Percentiles rank a stretch among this genome's conserved stretches.
Evolutionary conservation across 2,329 filamentous ascomycete genomes (phyloP).

Genomic region (Xylaria sp.): DNA sequence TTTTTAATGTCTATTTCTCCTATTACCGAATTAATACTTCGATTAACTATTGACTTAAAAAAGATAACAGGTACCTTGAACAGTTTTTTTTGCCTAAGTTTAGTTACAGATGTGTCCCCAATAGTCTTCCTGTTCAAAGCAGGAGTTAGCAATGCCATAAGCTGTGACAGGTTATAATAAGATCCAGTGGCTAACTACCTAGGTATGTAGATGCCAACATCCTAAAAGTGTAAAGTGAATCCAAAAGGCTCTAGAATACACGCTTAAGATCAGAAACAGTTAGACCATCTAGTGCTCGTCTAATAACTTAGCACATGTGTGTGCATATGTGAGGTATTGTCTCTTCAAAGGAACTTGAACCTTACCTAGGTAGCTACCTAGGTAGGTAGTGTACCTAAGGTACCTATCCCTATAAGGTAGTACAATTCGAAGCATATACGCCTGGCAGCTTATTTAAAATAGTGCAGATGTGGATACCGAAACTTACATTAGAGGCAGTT

Average conservation of each 20-base stretch:
- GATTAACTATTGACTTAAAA: not conserved
- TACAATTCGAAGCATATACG: no score
- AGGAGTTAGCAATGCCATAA: not conserved
- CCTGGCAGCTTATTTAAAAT: no score
- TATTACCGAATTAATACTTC: not conserved
- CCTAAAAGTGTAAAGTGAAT: not conserved
- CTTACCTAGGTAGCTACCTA: no score
- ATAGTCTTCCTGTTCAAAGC: slow-evolving; percentile 59
- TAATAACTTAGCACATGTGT: no score
- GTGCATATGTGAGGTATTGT: no score
- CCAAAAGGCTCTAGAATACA: not conserved
- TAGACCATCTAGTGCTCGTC: no score
- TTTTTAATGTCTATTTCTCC: slow-evolving; percentile 73
- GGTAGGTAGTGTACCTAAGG: no score
- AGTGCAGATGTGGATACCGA: no score
- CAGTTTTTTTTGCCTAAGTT: slow-evolving; percentile 91
- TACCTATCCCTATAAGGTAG: no score
- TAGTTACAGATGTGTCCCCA: slow-evolving; percentile 77
- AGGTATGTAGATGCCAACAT: not conserved
- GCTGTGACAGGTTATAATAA: not conserved
- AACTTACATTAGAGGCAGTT: no score
- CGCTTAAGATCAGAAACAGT: no score
- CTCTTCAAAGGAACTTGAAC: no score
- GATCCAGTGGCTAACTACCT: not conserved
- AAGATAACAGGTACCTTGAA: slow-evolving; percentile 67